Evolutionary conservation across 805 yeast genomes (phyloP).

Genomic region (Ogataea ganodermae): DNA sequence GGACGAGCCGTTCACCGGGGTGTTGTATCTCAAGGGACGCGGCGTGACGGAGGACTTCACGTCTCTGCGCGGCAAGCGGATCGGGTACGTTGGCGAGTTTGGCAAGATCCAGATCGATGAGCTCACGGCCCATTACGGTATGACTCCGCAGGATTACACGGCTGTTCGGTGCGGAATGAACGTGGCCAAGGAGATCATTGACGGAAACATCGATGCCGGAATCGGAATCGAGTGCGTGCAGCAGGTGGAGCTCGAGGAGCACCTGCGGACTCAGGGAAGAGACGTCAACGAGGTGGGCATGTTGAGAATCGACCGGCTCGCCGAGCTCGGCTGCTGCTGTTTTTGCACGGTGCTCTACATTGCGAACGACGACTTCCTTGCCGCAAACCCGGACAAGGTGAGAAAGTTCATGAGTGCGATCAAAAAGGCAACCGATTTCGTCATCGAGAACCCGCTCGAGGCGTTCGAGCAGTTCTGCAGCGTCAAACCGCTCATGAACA

Average conservation of each 20-base stretch:
- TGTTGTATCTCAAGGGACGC: constrained; percentile 49
- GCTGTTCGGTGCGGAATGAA: constrained; percentile 64
- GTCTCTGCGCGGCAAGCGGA: constrained; percentile 52
- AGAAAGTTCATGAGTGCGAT: constrained; percentile 47
- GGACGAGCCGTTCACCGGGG: constrained; percentile 61
- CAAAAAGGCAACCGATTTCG: constrained; percentile 52
- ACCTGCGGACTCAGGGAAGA: constrained; percentile 44
- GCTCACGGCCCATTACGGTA: constrained; percentile 54
- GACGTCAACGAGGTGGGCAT: constrained; percentile 50
- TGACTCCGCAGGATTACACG: constrained; percentile 56
- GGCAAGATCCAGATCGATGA: constrained; percentile 61
- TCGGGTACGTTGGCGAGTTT: constrained; percentile 61
- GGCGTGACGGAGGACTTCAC: constrained; percentile 54
- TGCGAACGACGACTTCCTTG: constrained; percentile 51
- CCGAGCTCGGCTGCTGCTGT: constrained; percentile 60
- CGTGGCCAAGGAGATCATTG: constrained; percentile 55
- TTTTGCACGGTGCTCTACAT: constrained; percentile 59
- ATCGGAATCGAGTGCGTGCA: constrained; percentile 62
- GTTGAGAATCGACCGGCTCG: constrained; percentile 57
- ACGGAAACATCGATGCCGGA: constrained; percentile 58
- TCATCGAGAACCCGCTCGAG: constrained; percentile 43
- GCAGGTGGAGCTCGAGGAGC: constrained; percentile 58
- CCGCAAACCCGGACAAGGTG: constrained; percentile 48
- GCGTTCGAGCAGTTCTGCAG: constrained; percentile 49
- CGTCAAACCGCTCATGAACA: constrained; percentile 50